phyloP scores from a whole-genome alignment of 139 green algal species.

The Chlamydomonas schloesseri region DNA sequence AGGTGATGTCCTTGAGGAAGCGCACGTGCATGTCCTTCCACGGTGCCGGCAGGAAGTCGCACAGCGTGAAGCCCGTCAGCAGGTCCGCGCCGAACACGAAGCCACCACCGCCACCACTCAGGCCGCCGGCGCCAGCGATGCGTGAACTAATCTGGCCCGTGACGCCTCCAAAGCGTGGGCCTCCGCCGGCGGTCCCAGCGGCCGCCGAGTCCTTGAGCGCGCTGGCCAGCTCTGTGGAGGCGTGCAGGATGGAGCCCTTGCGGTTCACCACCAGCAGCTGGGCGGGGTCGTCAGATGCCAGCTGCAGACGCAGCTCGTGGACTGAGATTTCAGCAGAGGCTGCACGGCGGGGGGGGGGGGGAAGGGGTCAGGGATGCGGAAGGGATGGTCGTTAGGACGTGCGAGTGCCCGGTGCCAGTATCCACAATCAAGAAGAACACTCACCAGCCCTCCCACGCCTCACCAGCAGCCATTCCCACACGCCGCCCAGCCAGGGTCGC shows the following conservation, averaged over 20 bases:
- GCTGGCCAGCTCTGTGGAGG: background rate
- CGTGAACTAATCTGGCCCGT: background rate
- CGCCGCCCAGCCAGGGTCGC: too few species aligned
- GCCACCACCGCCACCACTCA: too few species aligned
- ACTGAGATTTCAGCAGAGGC: background rate
- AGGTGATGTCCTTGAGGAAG: background rate
- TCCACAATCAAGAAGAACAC: too few species aligned
- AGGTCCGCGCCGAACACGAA: background rate
- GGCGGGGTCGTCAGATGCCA: background rate
- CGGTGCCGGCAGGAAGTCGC: slow-evolving; percentile 12
- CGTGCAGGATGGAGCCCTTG: slow-evolving; percentile 13
- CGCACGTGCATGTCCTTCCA: slow-evolving; percentile 33
- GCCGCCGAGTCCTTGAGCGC: background rate
- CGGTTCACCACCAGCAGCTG: slow-evolving; percentile 27
- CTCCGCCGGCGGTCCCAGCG: background rate
- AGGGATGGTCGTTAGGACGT: too few species aligned
- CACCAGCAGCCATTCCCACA: too few species aligned
- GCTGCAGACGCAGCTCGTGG: background rate
- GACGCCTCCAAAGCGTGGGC: background rate
- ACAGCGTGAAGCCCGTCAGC: background rate
- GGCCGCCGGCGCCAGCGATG: too few species aligned
- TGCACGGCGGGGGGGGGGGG: too few species aligned
- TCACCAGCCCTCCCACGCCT: too few species aligned
- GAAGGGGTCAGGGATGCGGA: background rate
- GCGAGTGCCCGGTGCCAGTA: too few species aligned